Base-by-base conservation (phyloP, 257 asterid genomes). In the Solanum appendiculatum region DNA sequence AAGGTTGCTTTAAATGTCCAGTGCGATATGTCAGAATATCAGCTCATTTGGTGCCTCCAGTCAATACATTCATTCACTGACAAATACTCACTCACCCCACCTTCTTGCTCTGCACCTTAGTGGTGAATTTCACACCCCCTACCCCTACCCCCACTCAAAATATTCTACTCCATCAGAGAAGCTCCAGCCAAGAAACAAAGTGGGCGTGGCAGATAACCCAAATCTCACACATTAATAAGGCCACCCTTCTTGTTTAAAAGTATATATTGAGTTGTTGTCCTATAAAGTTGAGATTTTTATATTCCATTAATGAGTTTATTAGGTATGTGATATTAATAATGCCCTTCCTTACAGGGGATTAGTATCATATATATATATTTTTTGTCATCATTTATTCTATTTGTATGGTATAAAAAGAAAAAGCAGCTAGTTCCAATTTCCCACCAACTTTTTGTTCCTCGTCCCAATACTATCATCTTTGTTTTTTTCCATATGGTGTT, bases 371-470 rank as follows among this genome's bases (percentile, higher is more conserved):
- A 80, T 25, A 42, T 44, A 42, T 42, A 40, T 46, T 4, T 80
- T 27, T 78, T 80, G 66, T 80, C 66, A 16, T 29, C 83, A 44
- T 44, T 44, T 44, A 78, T 78, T 78, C 39, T 14, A 46, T 46
- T 48, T 16, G 42, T 63, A 48, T 46, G 27, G 42, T 63, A 48
- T 46, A 46, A 44, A 78, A 29, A 78, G 31, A 25, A 15, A 74
- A 74, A 39, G 56, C 85, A 80, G 84, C 40, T 83, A 82, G 56
- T 88, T 87, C 90, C 87, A 89, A 89, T 89, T 73, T 90, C 92
- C 88, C 92, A 86, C 89, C 89, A 86, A 86, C 91, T 86, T 88
- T 90, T 88, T 88, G 88, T 81, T 75, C 78, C 86, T 56, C 72
- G 51, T 69, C 84, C 58, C 86, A 27, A 80, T 88, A 34, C 39